phyloP scores from a whole-genome alignment of 2,329 filamentous ascomycete genomes.

The Colletotrichum godetiae region DNA sequence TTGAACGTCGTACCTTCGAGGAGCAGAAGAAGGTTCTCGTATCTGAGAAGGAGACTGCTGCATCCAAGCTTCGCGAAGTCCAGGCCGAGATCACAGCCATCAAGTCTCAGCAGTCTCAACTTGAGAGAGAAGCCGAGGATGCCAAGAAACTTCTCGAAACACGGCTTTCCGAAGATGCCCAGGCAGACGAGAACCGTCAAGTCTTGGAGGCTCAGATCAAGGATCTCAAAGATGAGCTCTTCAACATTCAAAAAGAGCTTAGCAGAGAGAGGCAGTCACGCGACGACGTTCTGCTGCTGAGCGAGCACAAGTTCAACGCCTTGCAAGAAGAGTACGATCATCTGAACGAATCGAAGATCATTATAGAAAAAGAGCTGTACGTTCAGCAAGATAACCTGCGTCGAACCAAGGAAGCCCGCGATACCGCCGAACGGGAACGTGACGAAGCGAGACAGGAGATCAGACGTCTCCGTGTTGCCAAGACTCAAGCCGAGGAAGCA shows the following conservation, averaged over 20 bases:
- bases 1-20: constrained; percentile 82
- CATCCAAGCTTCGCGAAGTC: constrained; percentile 81
- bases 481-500: constrained; percentile 86
- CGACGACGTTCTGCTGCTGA: constrained; percentile 90
- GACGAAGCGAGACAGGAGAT: constrained; percentile 91
- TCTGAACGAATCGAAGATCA: constrained; percentile 94
- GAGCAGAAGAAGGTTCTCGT: constrained; percentile 79
- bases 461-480: constrained; percentile 83
- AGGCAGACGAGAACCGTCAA: constrained; percentile 83
- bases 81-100: constrained; percentile 91
- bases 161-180: constrained; percentile 88
- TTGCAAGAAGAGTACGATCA: constrained; percentile 87
- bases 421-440: constrained; percentile 84
- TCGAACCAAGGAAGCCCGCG: constrained; percentile 83
- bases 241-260: constrained; percentile 86
- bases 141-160: constrained; percentile 88
- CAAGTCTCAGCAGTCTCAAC: constrained; percentile 83
- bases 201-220: constrained; percentile 89
- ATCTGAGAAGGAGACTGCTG: constrained; percentile 82
- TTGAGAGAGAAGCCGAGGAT: constrained; percentile 90
- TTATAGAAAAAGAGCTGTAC: constrained; percentile 97
- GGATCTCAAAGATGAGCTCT: constrained; percentile 87
- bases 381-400: constrained; percentile 92
- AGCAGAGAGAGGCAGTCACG: constrained; percentile 93
- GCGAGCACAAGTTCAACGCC: constrained; percentile 86